A percentile compares a stretch with the other conserved stretches of the same genome.
Evolutionary conservation across 2,329 filamentous ascomycete genomes (phyloP).

Genomic region (Cercospora sp.): DNA sequence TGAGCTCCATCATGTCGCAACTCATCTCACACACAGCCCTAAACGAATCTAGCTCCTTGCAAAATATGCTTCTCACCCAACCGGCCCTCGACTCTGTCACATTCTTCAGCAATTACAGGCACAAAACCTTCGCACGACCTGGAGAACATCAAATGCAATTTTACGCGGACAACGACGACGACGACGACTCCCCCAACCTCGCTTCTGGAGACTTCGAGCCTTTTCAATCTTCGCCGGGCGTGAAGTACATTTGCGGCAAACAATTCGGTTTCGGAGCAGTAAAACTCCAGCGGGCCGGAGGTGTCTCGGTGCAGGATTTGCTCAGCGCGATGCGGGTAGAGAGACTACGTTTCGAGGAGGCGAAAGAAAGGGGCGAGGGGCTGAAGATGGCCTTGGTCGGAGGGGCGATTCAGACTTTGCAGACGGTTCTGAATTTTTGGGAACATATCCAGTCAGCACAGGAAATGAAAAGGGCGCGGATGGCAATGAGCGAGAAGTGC

Average conservation of each 20-base stretch:
- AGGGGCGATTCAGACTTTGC: neutral
- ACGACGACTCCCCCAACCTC: neutral
- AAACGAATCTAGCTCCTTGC: neutral
- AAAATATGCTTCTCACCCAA: neutral
- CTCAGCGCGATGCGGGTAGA: neutral
- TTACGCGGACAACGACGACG: neutral
- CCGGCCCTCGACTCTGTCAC: neutral
- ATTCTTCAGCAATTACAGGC: neutral
- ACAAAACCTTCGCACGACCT: neutral
- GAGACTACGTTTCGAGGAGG: neutral
- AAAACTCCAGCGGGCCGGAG: neutral
- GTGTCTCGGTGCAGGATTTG: neutral
- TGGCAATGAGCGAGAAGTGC: neutral
- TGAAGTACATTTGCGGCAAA: neutral
- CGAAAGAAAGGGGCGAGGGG: neutral
- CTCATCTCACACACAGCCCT: neutral
- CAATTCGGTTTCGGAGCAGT: slow-evolving; percentile 6
- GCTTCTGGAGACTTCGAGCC: neutral
- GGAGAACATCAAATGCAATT: neutral
- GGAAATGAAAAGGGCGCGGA: neutral
- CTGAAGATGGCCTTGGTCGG: neutral
- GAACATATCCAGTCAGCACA: neutral
- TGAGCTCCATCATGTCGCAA: neutral
- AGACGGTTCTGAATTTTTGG: neutral
- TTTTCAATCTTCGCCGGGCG: neutral